A percentile compares a stretch with the other conserved stretches of the same genome.
Evolutionary conservation across 805 yeast species (phyloP).

Genomic region (Lachancea lanzarotensis): DNA sequence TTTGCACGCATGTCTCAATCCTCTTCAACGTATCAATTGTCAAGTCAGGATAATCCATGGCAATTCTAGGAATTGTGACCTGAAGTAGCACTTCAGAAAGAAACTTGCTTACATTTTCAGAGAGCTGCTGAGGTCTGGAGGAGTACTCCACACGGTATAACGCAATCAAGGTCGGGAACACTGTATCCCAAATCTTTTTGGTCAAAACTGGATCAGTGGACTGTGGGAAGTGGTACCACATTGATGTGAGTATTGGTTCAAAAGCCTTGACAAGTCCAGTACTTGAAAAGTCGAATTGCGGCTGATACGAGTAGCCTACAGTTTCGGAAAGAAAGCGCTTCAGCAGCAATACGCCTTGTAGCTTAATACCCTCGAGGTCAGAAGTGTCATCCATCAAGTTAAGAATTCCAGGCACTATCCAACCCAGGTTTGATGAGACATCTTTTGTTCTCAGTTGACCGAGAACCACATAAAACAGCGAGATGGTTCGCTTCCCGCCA

Average conservation of each 20-base stretch:
- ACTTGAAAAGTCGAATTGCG: conserved; percentile 13
- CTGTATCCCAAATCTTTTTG: conserved; percentile 12
- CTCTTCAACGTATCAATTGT: conserved; percentile 12
- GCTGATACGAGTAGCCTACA: conserved; percentile 8
- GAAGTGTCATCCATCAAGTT: conserved; percentile 28
- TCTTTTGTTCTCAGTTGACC: conserved; percentile 13
- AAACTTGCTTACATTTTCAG: conserved; percentile 14
- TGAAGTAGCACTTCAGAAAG: conserved; percentile 23
- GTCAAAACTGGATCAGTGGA: conserved; percentile 16
- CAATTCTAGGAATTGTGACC: conserved; percentile 23
- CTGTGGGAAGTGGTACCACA: conserved; percentile 29
- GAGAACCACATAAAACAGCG: conserved; percentile 21
- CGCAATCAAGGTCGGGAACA: conserved; percentile 20
- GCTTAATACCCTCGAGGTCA: conserved; percentile 20
- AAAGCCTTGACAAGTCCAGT: conserved; percentile 24
- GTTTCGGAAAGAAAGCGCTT: conserved; percentile 15
- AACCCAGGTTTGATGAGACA: conserved; percentile 26
- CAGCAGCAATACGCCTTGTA: conserved; percentile 23
- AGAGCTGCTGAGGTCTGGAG: conserved; percentile 5
- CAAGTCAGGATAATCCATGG: conserved; percentile 18
- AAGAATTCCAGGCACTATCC: conserved; percentile 32
- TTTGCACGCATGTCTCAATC: conserved; percentile 3
- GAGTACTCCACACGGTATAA: conserved; percentile 16
- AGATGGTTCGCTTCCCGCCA: conserved; percentile 24
- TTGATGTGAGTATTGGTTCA: conserved; percentile 21